Evolutionary conservation across 1,284 basidiomycete genomes (phyloP).

Genomic region (Caloboletus inedulis): DNA sequence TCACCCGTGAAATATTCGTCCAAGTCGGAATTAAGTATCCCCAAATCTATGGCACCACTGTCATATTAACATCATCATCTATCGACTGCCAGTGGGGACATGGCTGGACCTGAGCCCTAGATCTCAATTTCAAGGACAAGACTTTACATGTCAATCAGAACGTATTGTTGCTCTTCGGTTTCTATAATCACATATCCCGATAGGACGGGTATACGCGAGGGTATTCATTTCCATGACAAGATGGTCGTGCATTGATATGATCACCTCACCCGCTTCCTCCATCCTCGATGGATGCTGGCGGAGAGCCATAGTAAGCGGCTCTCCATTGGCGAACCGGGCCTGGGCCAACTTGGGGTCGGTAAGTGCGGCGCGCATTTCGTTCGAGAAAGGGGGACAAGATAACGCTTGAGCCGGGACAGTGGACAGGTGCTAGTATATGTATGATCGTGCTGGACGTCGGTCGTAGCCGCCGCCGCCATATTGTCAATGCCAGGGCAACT

Average conservation of each 20-base stretch:
- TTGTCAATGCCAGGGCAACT: neutral
- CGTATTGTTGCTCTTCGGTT: neutral
- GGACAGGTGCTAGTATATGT: neutral
- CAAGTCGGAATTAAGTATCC: neutral
- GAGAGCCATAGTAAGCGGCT: neutral
- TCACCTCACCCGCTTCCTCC: neutral
- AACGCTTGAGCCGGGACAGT: too few species aligned
- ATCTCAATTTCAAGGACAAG: neutral
- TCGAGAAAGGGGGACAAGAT: neutral
- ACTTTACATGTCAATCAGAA: neutral
- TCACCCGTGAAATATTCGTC: neutral
- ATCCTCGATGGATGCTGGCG: neutral
- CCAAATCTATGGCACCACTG: neutral
- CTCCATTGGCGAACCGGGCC: neutral
- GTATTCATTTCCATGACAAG: constrained; percentile 2
- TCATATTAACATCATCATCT: too few species aligned
- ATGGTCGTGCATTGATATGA: neutral
- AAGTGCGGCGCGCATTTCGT: neutral
- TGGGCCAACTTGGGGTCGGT: neutral
- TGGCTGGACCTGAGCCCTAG: too few species aligned
- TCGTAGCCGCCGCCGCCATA: neutral
- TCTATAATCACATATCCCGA: neutral
- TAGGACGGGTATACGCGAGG: neutral
- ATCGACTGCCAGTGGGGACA: too few species aligned
- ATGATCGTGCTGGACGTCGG: neutral